Evolutionary conservation across 139 green algal species (phyloP).

Genomic region (Chlamydomonas sp.): DNA sequence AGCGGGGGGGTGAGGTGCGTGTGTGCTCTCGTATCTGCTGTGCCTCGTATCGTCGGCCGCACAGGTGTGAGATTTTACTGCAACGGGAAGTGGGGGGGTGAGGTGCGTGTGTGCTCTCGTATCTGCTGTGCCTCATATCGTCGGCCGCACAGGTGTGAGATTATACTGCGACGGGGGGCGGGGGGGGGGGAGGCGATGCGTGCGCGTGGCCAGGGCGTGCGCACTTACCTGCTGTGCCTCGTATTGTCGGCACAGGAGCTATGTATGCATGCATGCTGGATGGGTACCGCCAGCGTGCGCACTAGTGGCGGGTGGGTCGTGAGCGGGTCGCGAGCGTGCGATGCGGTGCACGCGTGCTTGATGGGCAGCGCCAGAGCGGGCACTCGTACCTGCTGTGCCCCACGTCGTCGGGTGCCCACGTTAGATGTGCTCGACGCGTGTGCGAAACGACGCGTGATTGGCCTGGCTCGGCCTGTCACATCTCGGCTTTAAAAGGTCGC

Average conservation of each 20-base stretch:
- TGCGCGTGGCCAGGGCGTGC: conserved; percentile 24
- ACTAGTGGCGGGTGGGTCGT: neutral
- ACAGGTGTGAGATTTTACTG: conserved; percentile 43
- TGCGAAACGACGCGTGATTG: too few species aligned
- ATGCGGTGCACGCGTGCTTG: neutral
- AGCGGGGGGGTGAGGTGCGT: neutral
- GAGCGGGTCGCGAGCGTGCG: too few species aligned
- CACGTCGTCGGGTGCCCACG: neutral
- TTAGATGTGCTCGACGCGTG: too few species aligned
- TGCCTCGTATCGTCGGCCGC: conserved; percentile 67
- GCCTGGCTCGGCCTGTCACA: too few species aligned
- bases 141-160: neutral
- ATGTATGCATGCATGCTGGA: neutral
- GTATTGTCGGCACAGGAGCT: conserved; percentile 66
- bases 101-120: neutral
- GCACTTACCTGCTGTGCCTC: conserved; percentile 84
- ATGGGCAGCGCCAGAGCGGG: neutral
- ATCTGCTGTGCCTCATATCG: neutral
- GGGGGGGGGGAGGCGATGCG: neutral
- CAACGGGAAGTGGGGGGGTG: neutral
- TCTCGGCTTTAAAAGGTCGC: too few species aligned
- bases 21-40: conserved; percentile 80
- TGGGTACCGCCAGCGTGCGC: neutral
- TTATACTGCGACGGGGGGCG: neutral
- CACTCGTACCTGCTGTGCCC: neutral